These are phyloP conservation scores for Alternaria consortialis DNA, from an alignment of 2,329 filamentous ascomycete genomes.

Conservation along the genomic window DNA sequence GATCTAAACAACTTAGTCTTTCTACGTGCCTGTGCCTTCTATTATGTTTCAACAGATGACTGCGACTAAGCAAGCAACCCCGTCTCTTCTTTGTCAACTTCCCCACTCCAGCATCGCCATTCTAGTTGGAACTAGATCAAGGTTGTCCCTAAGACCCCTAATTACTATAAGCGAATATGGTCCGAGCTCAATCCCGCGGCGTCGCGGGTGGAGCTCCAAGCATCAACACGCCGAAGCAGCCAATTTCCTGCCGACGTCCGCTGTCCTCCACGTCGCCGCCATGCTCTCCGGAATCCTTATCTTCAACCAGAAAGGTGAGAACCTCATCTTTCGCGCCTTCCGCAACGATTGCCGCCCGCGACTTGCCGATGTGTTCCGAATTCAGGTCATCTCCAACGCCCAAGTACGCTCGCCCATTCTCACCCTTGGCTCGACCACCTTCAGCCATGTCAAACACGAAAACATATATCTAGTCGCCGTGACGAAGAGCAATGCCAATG, in stretches of 20 bases:
- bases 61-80: background rate
- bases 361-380: conserved; percentile 98
- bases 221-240: conserved; percentile 15
- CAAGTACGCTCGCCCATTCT: conserved; percentile 97
- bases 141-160: conserved; percentile 1
- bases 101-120: background rate
- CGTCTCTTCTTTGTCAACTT: background rate
- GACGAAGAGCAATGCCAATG: conserved; percentile 99
- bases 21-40: background rate
- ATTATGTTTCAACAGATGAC: background rate
- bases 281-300: conserved; percentile 98
- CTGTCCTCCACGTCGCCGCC: conserved; percentile 14
- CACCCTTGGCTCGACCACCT: conserved; percentile 96
- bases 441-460: conserved; percentile 99
- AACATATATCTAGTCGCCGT: conserved; percentile 98
- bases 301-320: conserved; percentile 99
- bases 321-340: conserved; percentile 98
- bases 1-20: background rate
- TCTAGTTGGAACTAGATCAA: background rate
- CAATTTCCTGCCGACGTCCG: conserved; percentile 15
- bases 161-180: conserved; percentile 7
- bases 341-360: conserved; percentile 97
- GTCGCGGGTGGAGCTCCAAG: conserved; percentile 17
- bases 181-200: conserved; percentile 24
- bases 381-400: conserved; percentile 98